Conservation (phyloP, 805 yeast species). For the Kuraishia piskuri region DNA sequence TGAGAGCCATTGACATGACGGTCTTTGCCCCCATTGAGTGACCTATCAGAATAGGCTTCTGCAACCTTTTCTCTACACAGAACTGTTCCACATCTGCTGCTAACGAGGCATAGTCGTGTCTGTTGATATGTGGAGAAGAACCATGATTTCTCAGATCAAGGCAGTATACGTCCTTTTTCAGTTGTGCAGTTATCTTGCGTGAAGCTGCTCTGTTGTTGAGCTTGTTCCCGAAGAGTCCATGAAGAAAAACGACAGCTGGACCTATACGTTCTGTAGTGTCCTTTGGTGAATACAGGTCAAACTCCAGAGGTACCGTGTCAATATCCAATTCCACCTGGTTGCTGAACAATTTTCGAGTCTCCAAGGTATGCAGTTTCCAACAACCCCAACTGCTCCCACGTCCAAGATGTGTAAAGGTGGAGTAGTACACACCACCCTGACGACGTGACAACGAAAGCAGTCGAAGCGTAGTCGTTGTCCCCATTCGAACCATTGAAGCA, state of each 20-base stretch:
- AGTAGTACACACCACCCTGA: not conserved
- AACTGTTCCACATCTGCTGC: constrained; percentile 78
- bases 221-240: constrained; percentile 83
- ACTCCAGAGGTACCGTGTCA: constrained; percentile 9
- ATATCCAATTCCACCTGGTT: constrained; percentile 2
- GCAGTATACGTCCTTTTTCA: constrained; percentile 38
- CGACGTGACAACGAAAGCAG: not conserved
- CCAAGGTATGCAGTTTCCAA: not conserved
- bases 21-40: constrained; percentile 94
- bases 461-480: not conserved
- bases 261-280: not conserved
- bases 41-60: constrained; percentile 48
- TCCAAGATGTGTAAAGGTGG: not conserved
- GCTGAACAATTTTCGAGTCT: not conserved
- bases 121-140: constrained; percentile 60
- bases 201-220: constrained; percentile 73
- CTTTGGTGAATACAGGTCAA: constrained; percentile 6
- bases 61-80: constrained; percentile 29
- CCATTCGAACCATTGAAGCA: not conserved
- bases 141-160: constrained; percentile 90
- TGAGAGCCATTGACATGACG: constrained; percentile 74
- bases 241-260: constrained; percentile 69
- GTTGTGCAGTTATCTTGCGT: constrained; percentile 31
- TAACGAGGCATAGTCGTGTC: constrained; percentile 68
- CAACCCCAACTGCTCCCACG: not conserved